Evolutionary conservation across 176 grass and related monocot genomes (phyloP), one percentile per base, ranked within the genome.

Genomic region (Aegilops sharonensis): DNA sequence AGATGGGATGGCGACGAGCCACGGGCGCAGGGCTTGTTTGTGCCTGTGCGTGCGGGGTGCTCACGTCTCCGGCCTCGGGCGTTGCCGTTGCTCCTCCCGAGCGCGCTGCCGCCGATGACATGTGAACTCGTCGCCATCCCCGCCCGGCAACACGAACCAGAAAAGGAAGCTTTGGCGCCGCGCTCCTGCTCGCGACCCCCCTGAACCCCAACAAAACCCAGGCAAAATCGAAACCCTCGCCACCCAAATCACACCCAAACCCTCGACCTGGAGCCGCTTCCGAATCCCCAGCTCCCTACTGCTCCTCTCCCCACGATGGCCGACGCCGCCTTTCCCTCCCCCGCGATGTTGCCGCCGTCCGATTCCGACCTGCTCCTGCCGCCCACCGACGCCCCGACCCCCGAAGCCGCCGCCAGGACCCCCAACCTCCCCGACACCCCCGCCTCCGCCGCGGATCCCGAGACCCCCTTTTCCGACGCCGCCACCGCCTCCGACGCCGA

Each of bases 401-500:
- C 84, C 54, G 24, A 43, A 7, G 32, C 75, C 79, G 86, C 72
- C 24, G 67, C 61, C 56, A 31, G 64, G 23, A 89, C 71, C 75
- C 85, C 86, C 20, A 74, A 82, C 68, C 79, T 74, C 72, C 87
- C 82, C 75, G 84, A 87, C 72, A 82, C 82, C 31, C 82, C 84
- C 32, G 87, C 92, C 21, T 81, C 88, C 35, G 25, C 88, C 14
- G 45, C 79, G 17, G 82, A 87, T 71, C 17, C 72, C 4, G 89
- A 85, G 65, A 79, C 89, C 18, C 84, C 87, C 20, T 59, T 76
- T 81, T 85, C 88, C 59, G 72, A 79, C 74, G 71, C 81, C 24
- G 36, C 80, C 9, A 79, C 77, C 13, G n/a, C 81, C 65, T 93
- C 87, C 3, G 90, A 94, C 36, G 85, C 83, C 12, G 85, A 83